Evolutionary conservation across 495 filamentous ascomycete species (phyloP).

Genomic region (Trichoderma orchidacearum): DNA sequence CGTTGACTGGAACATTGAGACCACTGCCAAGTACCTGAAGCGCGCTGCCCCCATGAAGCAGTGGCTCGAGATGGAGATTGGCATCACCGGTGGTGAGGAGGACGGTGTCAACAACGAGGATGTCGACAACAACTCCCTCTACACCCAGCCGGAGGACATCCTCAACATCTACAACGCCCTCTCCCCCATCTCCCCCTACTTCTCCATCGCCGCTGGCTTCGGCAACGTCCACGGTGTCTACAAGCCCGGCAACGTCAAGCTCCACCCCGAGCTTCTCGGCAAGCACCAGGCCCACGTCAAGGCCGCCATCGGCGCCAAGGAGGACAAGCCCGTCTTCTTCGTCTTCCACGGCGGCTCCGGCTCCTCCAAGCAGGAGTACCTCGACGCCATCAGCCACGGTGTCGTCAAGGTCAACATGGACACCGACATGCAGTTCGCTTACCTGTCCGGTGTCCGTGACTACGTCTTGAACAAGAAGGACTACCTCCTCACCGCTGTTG

Average conservation of each 20-base stretch:
- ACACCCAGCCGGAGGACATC: slow-evolving; percentile 96
- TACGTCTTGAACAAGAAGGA: slow-evolving; percentile 92
- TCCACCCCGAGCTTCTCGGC: slow-evolving; percentile 83
- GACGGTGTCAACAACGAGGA: slow-evolving; percentile 81
- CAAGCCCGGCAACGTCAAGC: slow-evolving; percentile 93
- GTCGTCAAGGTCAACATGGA: slow-evolving; percentile 96
- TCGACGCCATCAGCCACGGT: slow-evolving; percentile 74
- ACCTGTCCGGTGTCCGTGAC: slow-evolving; percentile 82
- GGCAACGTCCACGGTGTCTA: slow-evolving; percentile 99
- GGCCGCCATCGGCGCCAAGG: slow-evolving; percentile 46
- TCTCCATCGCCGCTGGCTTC: slow-evolving; percentile 90
- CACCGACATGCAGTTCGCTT: slow-evolving; percentile 78
- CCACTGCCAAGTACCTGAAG: slow-evolving; percentile 82
- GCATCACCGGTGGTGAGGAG: slow-evolving; percentile 91
- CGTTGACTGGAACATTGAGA: slow-evolving; percentile 79
- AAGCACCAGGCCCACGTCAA: slow-evolving; percentile 91
- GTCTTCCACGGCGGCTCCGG: slow-evolving; percentile 98
- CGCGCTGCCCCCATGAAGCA: slow-evolving; percentile 89
- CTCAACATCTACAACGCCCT: slow-evolving; percentile 75
- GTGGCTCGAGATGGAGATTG: slow-evolving; percentile 98
- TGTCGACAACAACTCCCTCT: slow-evolving; percentile 90
- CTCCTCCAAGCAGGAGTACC: slow-evolving; percentile 77
- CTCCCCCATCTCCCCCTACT: slow-evolving; percentile 72
- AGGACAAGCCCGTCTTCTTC: slow-evolving; percentile 91
- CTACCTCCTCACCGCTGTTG: slow-evolving; percentile 71